Percentiles rank a stretch among this genome's conserved stretches.
Evolutionary conservation across 1,284 basidiomycete genomes (phyloP).

Genomic region (Tetrapyrgos nigripes): DNA sequence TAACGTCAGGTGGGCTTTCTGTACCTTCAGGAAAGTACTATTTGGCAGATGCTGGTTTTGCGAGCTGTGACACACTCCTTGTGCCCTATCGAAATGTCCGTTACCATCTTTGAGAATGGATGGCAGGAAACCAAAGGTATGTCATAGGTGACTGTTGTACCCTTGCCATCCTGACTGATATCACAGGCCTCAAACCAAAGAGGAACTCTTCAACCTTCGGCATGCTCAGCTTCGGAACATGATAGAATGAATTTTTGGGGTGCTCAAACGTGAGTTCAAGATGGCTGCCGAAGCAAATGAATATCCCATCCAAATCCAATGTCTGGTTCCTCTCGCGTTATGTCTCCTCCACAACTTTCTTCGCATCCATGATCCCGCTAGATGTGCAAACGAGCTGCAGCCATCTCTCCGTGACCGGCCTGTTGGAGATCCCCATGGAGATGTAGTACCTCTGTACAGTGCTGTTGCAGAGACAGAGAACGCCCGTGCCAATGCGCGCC

Average conservation of each 20-base stretch:
- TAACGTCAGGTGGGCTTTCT: conserved; percentile 19
- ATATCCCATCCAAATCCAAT: conserved; percentile 26
- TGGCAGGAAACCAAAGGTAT: conserved; percentile 8
- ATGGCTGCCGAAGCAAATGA: conserved; percentile 16
- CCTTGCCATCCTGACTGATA: neutral
- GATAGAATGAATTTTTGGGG: conserved; percentile 40
- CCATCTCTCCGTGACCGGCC: neutral
- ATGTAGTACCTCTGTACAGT: too few relatives aligned
- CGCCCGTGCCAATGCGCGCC: conserved; percentile 17
- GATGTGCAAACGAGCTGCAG: neutral
- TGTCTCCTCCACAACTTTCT: conserved; percentile 36
- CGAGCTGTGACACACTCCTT: conserved; percentile 15
- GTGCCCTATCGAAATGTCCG: conserved; percentile 18
- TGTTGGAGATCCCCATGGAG: neutral
- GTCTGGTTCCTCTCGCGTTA: conserved; percentile 22
- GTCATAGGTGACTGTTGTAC: neutral
- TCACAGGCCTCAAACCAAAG: conserved; percentile 28
- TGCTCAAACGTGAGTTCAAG: conserved; percentile 30
- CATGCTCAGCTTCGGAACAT: conserved; percentile 34
- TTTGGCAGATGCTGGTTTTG: conserved; percentile 25
- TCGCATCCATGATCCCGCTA: conserved; percentile 21
- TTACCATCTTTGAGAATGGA: conserved; percentile 24
- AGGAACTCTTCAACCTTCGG: conserved; percentile 40
- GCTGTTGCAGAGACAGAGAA: conserved; percentile 12
- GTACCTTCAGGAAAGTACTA: conserved; percentile 20